These are phyloP conservation scores for Diaporthe sp. DNA, from an alignment of 2,329 filamentous ascomycete species.

Conservation along the genomic window DNA sequence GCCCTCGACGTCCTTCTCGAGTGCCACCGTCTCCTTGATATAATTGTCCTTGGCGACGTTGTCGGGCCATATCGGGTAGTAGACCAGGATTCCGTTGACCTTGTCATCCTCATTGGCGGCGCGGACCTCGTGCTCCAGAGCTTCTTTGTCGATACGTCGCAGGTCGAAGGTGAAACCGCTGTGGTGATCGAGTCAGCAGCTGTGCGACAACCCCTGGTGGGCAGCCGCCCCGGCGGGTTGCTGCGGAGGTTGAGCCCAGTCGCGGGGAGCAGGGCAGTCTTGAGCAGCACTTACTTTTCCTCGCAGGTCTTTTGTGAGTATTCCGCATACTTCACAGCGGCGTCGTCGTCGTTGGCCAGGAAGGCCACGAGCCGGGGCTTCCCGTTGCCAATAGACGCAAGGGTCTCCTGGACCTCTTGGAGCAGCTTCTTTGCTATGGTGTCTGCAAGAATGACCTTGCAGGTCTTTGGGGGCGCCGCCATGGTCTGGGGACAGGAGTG, in stretches of 20 bases:
- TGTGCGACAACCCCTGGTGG: constrained; percentile 14
- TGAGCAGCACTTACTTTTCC: constrained; percentile 81
- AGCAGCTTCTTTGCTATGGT: constrained; percentile 87
- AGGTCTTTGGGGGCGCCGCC: constrained; percentile 70
- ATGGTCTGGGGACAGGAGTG: constrained; percentile 43
- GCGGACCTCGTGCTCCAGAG: constrained; percentile 89
- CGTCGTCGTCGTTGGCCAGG: constrained; percentile 90
- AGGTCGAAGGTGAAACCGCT: constrained; percentile 93
- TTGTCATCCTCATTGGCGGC: constrained; percentile 81
- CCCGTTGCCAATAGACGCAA: constrained; percentile 43
- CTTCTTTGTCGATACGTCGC: constrained; percentile 84
- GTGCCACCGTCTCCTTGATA: constrained; percentile 91
- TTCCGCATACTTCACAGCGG: constrained; percentile 92
- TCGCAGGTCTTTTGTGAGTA: constrained; percentile 97
- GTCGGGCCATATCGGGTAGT: constrained; percentile 92
- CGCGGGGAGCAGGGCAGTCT: not conserved
- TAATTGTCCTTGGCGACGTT: constrained; percentile 91
- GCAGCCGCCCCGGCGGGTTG: not conserved
- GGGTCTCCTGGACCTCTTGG: constrained; percentile 71
- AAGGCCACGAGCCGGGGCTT: constrained; percentile 85
- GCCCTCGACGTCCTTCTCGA: constrained; percentile 95
- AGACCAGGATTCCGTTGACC: constrained; percentile 94
- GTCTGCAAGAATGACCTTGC: constrained; percentile 92
- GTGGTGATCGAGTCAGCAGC: constrained; percentile 32
- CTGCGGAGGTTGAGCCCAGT: constrained; percentile 4